phyloP scores from a whole-genome alignment of 75 land plant genomes.

The Cryptomeria japonica region DNA sequence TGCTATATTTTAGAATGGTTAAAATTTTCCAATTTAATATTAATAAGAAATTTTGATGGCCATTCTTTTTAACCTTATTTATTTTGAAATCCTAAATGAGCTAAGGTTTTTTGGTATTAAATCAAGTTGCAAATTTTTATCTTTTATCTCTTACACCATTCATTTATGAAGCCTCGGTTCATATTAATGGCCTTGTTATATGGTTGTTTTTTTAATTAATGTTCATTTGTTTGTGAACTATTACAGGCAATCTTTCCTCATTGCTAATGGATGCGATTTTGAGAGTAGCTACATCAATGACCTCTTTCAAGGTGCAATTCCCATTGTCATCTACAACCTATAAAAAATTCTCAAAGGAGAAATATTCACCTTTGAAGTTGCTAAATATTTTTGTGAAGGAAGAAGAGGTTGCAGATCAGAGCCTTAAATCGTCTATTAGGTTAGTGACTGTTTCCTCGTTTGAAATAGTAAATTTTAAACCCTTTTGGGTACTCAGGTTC shows the following conservation, averaged over 20 bases:
- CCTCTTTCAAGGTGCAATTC: constrained; percentile 3
- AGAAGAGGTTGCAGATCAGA: neutral
- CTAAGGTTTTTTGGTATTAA: neutral
- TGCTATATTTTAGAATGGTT: too few species aligned
- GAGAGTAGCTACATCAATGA: constrained; percentile 12
- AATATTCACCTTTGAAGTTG: neutral
- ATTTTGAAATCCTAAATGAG: neutral
- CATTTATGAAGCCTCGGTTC: neutral
- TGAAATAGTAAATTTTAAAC: neutral
- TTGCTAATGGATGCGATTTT: constrained; percentile 8
- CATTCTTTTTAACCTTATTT: too few species aligned
- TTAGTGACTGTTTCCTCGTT: neutral
- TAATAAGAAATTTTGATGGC: too few species aligned
- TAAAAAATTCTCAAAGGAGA: neutral
- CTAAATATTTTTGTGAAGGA: constrained; percentile 3
- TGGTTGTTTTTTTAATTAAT: neutral
- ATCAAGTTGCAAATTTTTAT: neutral
- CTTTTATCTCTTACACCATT: neutral
- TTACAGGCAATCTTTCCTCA: neutral
- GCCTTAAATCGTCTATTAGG: neutral
- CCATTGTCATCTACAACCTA: neutral
- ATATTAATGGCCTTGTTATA: neutral
- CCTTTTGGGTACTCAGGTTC: neutral
- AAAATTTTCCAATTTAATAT: too few species aligned
- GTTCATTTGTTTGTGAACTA: neutral